phyloP scores from a whole-genome alignment of 768 basidiomycete species.

The Cyathus striatus region DNA sequence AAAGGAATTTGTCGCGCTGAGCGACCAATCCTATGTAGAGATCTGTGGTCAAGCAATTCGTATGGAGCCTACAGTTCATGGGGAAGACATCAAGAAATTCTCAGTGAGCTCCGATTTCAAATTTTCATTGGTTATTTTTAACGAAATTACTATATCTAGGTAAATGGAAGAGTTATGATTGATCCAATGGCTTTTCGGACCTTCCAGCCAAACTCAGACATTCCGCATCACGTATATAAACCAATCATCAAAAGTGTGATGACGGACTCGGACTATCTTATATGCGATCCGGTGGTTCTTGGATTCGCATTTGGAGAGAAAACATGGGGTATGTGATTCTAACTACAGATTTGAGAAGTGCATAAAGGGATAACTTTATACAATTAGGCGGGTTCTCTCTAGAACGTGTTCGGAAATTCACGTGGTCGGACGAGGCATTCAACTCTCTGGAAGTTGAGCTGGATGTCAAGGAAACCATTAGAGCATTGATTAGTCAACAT shows the following conservation, averaged over 20 bases:
- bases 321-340: conserved; percentile 16
- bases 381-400: conserved; percentile 22
- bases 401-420: conserved; percentile 16
- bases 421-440: conserved; percentile 29
- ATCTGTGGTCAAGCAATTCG: conserved; percentile 6
- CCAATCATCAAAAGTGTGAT: conserved; percentile 8
- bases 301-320: conserved; percentile 20
- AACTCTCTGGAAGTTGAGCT: conserved; percentile 22
- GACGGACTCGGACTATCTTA: conserved; percentile 16
- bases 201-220: conserved; percentile 13
- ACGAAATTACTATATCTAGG: conserved; percentile 5
- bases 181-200: conserved; percentile 14
- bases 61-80: background rate
- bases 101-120: background rate
- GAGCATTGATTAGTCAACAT: conserved; percentile 21
- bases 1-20: background rate
- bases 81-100: background rate
- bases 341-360: background rate
- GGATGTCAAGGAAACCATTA: conserved; percentile 25
- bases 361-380: background rate
- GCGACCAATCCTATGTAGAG: conserved; percentile 1
- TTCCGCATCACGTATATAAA: conserved; percentile 11
- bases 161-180: conserved; percentile 20
- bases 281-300: conserved; percentile 17
- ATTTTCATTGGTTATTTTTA: background rate